phyloP scores from a whole-genome alignment of 441 rosid genomes.

The Aquilaria agallochum region DNA sequence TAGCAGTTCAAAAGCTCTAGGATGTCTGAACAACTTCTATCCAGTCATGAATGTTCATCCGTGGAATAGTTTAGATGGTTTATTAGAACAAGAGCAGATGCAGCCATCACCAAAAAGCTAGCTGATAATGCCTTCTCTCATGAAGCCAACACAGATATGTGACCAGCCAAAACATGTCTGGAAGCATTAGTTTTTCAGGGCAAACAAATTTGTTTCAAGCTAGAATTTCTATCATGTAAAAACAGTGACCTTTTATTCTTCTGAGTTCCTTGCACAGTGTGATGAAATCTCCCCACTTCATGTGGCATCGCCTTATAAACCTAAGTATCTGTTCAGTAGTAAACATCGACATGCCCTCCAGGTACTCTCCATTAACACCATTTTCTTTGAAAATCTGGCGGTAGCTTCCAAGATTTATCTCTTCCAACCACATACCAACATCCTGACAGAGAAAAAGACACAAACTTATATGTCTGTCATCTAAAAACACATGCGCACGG shows the following conservation, averaged over 20 bases:
- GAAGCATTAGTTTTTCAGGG: too few species aligned
- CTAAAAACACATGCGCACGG: not conserved
- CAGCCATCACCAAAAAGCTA: too few species aligned
- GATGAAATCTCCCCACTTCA: slow-evolving; percentile 99
- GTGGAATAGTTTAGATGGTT: too few species aligned
- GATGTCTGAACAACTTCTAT: too few species aligned
- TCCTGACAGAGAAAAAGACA: slow-evolving; percentile 38
- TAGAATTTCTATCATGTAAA: not conserved
- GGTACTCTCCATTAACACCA: slow-evolving; percentile 87
- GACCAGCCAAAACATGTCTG: too few species aligned
- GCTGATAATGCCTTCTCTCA: too few species aligned
- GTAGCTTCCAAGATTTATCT: slow-evolving; percentile 81
- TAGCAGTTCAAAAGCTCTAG: too few species aligned
- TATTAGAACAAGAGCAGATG: too few species aligned
- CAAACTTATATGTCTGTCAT: not conserved
- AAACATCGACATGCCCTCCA: slow-evolving; percentile 95
- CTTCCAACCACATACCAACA: slow-evolving; percentile 94
- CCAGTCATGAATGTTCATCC: too few species aligned
- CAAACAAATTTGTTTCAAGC: not conserved
- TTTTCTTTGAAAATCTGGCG: slow-evolving; percentile 85
- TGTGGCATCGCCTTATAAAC: slow-evolving; percentile 94
- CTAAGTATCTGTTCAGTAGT: slow-evolving; percentile 93
- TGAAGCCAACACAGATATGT: too few species aligned
- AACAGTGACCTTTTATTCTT: slow-evolving; percentile 68
- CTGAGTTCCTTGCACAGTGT: slow-evolving; percentile 92